These are phyloP conservation scores for Camelina neglecta DNA, from an alignment of 345 rosid species.

Conservation along the genomic window DNA sequence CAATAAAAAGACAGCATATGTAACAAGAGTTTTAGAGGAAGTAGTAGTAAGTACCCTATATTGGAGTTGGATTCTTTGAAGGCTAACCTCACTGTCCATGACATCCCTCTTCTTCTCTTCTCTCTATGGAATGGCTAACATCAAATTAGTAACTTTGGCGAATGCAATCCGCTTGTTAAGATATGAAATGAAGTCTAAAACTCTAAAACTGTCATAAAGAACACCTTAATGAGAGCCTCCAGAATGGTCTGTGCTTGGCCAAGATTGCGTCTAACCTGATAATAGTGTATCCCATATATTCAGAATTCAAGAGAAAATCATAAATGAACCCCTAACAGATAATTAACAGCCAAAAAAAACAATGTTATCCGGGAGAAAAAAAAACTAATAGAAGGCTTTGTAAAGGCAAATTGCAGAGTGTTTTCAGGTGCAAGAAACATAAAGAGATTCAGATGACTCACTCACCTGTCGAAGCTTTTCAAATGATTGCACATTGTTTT, in stretches of 20 bases:
- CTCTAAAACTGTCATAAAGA: slow-evolving; percentile 37
- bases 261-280: slow-evolving; percentile 95
- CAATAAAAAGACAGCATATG: background rate
- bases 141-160: slow-evolving; percentile 19
- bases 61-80: slow-evolving; percentile 88
- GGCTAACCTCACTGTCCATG: slow-evolving; percentile 82
- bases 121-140: slow-evolving; percentile 57
- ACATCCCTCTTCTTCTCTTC: slow-evolving; percentile 96
- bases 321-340: background rate
- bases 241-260: slow-evolving; percentile 93
- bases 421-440: slow-evolving; percentile 7
- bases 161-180: slow-evolving; percentile 30
- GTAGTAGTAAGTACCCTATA: slow-evolving; percentile 63
- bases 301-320: slow-evolving; percentile 16
- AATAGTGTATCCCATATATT: slow-evolving; percentile 8
- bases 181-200: slow-evolving; percentile 15
- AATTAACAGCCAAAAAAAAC: background rate
- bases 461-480: slow-evolving; percentile 98
- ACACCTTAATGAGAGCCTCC: slow-evolving; percentile 90
- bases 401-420: slow-evolving; percentile 11
- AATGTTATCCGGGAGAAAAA: background rate
- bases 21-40: background rate
- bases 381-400: slow-evolving; percentile 10
- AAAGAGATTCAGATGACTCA: background rate
- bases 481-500: slow-evolving; percentile 97